phyloP scores from a whole-genome alignment of 306 rosid genomes.

The Castanea sativa region DNA sequence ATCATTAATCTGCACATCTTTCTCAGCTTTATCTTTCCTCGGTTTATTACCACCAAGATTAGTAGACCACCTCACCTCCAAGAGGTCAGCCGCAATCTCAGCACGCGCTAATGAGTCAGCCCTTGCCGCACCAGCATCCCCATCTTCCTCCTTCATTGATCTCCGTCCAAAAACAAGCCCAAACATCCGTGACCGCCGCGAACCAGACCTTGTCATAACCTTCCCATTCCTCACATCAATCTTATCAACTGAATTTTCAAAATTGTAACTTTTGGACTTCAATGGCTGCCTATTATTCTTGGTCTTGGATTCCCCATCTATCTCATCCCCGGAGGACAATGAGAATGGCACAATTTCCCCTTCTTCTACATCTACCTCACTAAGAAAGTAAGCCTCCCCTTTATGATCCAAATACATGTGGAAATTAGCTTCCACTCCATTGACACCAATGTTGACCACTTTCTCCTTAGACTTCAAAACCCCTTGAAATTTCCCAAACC shows the following conservation, averaged over 20 bases:
- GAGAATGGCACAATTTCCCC: constrained; percentile 38
- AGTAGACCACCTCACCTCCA: constrained; percentile 92
- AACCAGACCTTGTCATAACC: constrained; percentile 29
- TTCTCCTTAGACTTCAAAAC: constrained; percentile 78
- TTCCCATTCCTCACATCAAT: constrained; percentile 35
- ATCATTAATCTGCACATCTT: constrained; percentile 15
- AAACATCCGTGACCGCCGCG: constrained; percentile 47
- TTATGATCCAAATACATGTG: constrained; percentile 74
- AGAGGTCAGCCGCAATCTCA: constrained; percentile 71
- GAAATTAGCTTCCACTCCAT: constrained; percentile 63
- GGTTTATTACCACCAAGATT: constrained; percentile 37
- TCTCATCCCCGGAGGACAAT: constrained; percentile 44
- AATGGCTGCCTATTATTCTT: constrained; percentile 27
- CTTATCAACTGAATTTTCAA: constrained; percentile 29
- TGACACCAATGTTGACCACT: constrained; percentile 59
- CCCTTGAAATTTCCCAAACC: constrained; percentile 94
- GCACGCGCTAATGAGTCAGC: constrained; percentile 63
- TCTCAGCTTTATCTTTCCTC: constrained; percentile 23
- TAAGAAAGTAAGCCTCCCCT: constrained; percentile 83
- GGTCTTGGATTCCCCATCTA: constrained; percentile 26
- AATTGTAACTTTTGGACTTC: constrained; percentile 37
- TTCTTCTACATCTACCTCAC: constrained; percentile 49
- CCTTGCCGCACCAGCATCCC: constrained; percentile 21
- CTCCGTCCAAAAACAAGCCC: constrained; percentile 61
- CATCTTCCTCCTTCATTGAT: constrained; percentile 37